Evolutionary conservation across 2,329 filamentous ascomycete species (phyloP).

Genomic region (Colletotrichum graminicola): DNA sequence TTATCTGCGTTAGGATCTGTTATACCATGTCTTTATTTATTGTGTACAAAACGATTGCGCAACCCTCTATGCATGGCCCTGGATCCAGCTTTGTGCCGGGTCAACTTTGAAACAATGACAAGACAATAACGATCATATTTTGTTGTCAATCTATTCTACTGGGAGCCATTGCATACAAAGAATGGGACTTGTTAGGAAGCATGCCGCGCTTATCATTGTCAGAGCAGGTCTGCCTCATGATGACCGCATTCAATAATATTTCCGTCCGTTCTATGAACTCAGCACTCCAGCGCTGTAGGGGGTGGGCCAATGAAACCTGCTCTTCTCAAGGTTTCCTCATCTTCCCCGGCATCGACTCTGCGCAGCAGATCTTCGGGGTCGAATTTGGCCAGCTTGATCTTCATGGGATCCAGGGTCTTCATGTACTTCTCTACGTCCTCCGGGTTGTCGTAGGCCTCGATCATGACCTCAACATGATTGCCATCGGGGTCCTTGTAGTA

Average conservation of each 20-base stretch:
- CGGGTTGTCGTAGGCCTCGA: conserved; percentile 55
- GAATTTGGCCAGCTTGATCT: conserved; percentile 44
- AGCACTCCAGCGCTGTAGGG: neutral
- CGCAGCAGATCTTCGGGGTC: conserved; percentile 12
- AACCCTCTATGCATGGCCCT: neutral
- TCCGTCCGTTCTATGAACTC: too few species aligned
- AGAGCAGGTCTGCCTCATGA: neutral
- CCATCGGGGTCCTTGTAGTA: conserved; percentile 64
- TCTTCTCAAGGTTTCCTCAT: neutral
- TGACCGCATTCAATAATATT: too few species aligned
- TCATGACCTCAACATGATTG: conserved; percentile 60
- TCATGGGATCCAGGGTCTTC: conserved; percentile 48
- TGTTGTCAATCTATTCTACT: neutral
- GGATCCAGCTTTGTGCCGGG: neutral
- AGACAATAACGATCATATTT: neutral
- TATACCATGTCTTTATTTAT: neutral
- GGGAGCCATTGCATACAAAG: neutral
- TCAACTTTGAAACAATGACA: neutral
- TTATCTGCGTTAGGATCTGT: neutral
- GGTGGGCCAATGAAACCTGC: conserved; percentile 7
- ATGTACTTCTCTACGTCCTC: conserved; percentile 56
- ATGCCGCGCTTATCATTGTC: neutral
- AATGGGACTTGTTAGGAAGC: neutral
- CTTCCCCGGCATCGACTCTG: conserved; percentile 1
- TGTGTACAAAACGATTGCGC: neutral